Conservation (phyloP, 2,329 filamentous ascomycete species). For the Cladorrhinum sp. region DNA sequence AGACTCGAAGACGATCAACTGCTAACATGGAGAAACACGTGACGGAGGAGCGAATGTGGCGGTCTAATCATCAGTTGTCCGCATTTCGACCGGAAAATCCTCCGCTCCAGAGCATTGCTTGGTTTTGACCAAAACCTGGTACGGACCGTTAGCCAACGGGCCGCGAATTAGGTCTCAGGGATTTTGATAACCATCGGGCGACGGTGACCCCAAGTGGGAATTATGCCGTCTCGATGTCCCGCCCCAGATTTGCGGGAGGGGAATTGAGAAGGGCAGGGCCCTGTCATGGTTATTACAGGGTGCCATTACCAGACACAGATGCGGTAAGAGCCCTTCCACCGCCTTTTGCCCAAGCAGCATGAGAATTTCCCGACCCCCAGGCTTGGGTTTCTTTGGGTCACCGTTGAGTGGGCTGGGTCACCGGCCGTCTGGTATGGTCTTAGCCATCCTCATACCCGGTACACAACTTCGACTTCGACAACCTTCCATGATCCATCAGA, state of each 20-base stretch:
- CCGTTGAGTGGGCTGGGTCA: slow-evolving; percentile 11
- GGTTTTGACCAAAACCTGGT: slow-evolving; percentile 17
- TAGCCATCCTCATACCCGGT: background rate
- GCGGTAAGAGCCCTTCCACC: slow-evolving; percentile 15
- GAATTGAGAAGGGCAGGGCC: slow-evolving; percentile 4
- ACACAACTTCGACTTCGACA: background rate
- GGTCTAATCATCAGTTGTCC: slow-evolving; percentile 6
- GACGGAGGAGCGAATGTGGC: slow-evolving; percentile 6
- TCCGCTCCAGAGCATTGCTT: slow-evolving; percentile 11
- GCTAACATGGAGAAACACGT: background rate
- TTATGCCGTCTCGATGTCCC: slow-evolving; percentile 19
- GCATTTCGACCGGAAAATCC: slow-evolving; percentile 1
- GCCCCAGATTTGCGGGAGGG: slow-evolving; percentile 25
- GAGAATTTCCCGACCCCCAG: slow-evolving; percentile 1
- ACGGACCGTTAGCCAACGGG: slow-evolving; percentile 27
- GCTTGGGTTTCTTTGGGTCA: slow-evolving; percentile 11
- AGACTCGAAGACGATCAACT: background rate
- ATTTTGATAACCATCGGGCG: slow-evolving; percentile 19
- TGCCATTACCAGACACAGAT: slow-evolving; percentile 12
- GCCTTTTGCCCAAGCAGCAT: slow-evolving; percentile 17
- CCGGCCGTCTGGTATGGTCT: slow-evolving; percentile 10
- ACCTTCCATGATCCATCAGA: slow-evolving; percentile 10
- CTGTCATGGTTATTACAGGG: slow-evolving; percentile 12
- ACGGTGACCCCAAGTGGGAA: slow-evolving; percentile 16
- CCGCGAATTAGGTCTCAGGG: slow-evolving; percentile 24